Evolutionary conservation across 176 grass and related monocot genomes (phyloP), one percentile per base, ranked within the genome.

Genomic region (Miscanthus lutarioriparius): DNA sequence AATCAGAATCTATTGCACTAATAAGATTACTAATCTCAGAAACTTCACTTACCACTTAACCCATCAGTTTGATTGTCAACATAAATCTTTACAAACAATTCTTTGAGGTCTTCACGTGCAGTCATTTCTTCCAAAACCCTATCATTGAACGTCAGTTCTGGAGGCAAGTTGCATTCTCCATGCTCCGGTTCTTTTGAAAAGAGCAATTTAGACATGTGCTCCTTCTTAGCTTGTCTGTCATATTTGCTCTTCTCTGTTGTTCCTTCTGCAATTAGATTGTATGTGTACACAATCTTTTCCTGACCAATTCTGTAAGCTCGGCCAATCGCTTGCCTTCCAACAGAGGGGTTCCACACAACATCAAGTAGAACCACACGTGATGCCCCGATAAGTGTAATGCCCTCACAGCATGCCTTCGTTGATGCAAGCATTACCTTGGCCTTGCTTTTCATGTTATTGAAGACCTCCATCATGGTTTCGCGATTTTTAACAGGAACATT

Each of bases 291-390:
- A 81, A 93, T 82, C 81, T 88, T 95, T 78, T 95, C 11, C 80
- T 95, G 96, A 1, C 96, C 96, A 39, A 95, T 88, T 72, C 93
- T 87, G 26, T 87, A 98, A 10, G 93, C 96, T 74, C 96, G 89
- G n/a, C 89, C 87, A 82, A 95, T 92, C 5, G 96, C 93, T 77
- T 98, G 96, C 80, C 86, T 93, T 70, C 91, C 87, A 3, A 95
- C 87, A 4, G 91, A 87, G 70, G 91, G 96, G 75, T 98, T 98
- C 96, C 96, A 98, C 33, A 93, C 93, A 48, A 95, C 92, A 92
- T 98, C 96, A 23, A 98, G 80, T 28, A 98, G 91, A 77, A 98
- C 83, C 15, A 98, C 91, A 78, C 91, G 92, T 35, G 96, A 98
- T 40, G 96, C 96, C 2, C 91, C 93, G 3, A 90, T 80, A 35